These are phyloP conservation scores for Scedosporium apiospermum DNA, from an alignment of 2,329 filamentous ascomycete species.

Conservation along the genomic window DNA sequence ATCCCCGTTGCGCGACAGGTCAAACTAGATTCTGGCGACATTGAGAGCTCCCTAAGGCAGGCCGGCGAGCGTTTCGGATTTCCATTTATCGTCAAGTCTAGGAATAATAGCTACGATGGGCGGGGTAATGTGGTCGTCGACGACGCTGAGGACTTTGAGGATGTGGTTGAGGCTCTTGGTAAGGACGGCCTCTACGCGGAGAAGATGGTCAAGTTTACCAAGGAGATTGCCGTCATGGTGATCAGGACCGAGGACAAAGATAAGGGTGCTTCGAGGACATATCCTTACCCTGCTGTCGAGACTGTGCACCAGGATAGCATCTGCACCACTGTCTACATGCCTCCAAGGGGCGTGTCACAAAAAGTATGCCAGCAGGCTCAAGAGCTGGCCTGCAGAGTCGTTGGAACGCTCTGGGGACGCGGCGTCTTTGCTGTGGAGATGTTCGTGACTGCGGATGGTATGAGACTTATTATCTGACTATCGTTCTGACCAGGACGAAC, in stretches of 20 bases:
- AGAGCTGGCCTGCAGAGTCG: constrained; percentile 67
- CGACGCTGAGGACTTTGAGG: constrained; percentile 37
- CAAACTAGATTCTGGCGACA: constrained; percentile 49
- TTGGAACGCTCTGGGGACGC: constrained; percentile 72
- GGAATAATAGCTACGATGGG: constrained; percentile 89
- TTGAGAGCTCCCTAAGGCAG: constrained; percentile 50
- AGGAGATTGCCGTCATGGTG: constrained; percentile 90
- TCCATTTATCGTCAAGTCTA: constrained; percentile 87
- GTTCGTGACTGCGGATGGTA: constrained; percentile 70
- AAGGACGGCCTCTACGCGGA: constrained; percentile 75
- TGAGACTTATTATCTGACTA: constrained; percentile 9
- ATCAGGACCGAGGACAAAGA: constrained; percentile 67
- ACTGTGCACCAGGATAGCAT: constrained; percentile 93
- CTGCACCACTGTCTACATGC: constrained; percentile 85
- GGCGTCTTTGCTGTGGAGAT: constrained; percentile 96
- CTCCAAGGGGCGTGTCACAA: constrained; percentile 60
- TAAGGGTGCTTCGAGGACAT: constrained; percentile 34
- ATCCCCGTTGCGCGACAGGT: constrained; percentile 67
- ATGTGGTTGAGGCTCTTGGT: constrained; percentile 61
- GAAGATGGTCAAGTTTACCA: constrained; percentile 75
- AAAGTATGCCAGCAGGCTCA: constrained; percentile 57
- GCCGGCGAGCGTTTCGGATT: constrained; percentile 61
- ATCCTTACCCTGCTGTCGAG: constrained; percentile 84
- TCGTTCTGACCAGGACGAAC: too few relatives aligned
- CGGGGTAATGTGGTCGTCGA: constrained; percentile 52